A percentile compares a stretch with the other conserved stretches of the same genome.
Evolutionary conservation across 495 filamentous ascomycete genomes (phyloP).

Genomic region (Trichoderma virens): DNA sequence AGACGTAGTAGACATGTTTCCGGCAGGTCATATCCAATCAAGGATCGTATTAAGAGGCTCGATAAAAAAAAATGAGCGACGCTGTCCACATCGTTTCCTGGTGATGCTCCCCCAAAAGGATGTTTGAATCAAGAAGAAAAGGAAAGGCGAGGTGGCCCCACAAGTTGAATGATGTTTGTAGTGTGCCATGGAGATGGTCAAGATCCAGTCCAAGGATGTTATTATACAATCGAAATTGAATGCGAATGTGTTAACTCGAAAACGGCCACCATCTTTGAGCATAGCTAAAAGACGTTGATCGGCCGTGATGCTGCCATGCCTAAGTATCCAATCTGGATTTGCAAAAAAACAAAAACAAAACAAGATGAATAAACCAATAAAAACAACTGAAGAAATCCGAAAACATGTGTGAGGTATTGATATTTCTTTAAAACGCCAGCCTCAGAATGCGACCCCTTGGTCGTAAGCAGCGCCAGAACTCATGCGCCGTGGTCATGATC

Average conservation of each 20-base stretch:
- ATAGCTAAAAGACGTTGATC: not conserved
- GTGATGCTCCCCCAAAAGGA: no score
- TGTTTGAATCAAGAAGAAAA: no score
- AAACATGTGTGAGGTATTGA: not conserved
- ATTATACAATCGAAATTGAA: not conserved
- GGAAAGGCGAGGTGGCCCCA: no score
- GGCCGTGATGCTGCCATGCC: not conserved
- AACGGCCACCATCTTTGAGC: not conserved
- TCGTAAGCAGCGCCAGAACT: not conserved
- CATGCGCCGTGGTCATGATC: not conserved
- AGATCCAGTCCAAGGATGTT: not conserved
- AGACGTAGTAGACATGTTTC: not conserved
- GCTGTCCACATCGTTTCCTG: no score
- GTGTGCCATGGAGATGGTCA: not conserved
- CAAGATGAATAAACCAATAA: not conserved
- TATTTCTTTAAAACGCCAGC: not conserved
- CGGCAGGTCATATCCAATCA: not conserved
- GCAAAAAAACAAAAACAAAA: not conserved
- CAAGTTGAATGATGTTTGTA: not conserved
- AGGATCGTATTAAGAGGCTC: not conserved
- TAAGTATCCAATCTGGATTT: slow-evolving; percentile 6
- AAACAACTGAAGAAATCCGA: not conserved
- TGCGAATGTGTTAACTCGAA: not conserved
- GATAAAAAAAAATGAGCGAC: no score
- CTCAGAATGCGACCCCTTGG: not conserved